Evolutionary conservation across 306 rosid species (phyloP), one percentile per base, ranked within the genome.

Genomic region (Vachellia pachyceras): DNA sequence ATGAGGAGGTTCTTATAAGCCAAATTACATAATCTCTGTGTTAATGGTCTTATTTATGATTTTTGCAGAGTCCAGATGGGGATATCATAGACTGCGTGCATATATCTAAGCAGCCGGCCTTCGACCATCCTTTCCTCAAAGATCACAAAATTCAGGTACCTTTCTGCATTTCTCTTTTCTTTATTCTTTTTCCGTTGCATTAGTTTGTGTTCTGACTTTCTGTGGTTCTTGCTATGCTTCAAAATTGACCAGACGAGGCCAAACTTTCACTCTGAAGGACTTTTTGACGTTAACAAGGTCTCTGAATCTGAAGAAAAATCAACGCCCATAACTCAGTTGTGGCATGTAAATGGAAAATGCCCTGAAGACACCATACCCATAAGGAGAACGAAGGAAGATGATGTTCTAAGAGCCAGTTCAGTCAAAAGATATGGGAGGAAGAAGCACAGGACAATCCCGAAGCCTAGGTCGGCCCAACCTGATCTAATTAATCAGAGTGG

Each of bases 81-180:
- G 99, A 96, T 87, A 74, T 82, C 5, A 96, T 96, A 65, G 99
- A 96, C 79, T 96, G 99, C 67, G 88, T 96, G 75, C 95, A 69
- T 73, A 82, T 96, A 72, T 89, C 99, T 69, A 88, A 90, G 49
- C 99, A 96, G 65, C 97, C 98, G 18, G 99, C 99, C 65, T 94
- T 96, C 82, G 99, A 96, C 80, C 99, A 96, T 76, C 99, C 99
- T 73, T 94, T 54, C 75, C 97, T 96, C 81, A 96, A 92, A 85
- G 99, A 96, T 80, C 99, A 96, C 87, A 92, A 96, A 89, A 90
- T 96, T 76, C 99, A 91, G 97, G 96, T 90, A 1, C 75, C 41
- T 66, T 4, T 10, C 74, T 3, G 2, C 46, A 1, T 15, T 55
- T 25, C 3, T 42, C 35, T 25, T 22, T 25, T 39, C 2, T 15